Conservation (phyloP, 179 eudicot species). For the Gypsophila paniculata region DNA sequence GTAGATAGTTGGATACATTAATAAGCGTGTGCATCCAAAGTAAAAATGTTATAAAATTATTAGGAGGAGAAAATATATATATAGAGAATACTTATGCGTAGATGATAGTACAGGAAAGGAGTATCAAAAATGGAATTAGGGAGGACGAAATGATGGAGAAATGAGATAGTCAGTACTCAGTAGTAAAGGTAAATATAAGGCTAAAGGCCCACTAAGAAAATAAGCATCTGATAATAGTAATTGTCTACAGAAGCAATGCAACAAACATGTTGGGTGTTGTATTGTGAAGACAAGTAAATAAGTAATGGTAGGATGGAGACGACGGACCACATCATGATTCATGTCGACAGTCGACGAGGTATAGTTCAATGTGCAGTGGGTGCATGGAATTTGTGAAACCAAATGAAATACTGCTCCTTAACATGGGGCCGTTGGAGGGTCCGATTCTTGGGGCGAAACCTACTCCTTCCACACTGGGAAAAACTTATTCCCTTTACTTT, state of each 20-base stretch:
- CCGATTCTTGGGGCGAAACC: too few species aligned
- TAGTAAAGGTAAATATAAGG: background rate
- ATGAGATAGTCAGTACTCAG: background rate
- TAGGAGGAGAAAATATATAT: background rate
- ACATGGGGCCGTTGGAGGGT: too few species aligned
- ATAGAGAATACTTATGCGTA: background rate
- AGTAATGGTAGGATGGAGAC: background rate
- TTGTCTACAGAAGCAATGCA: constrained; percentile 6
- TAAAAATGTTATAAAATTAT: background rate
- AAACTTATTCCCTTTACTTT: too few species aligned
- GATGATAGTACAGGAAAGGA: background rate
- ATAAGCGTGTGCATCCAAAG: background rate
- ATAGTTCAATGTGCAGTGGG: too few species aligned
- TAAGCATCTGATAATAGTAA: background rate
- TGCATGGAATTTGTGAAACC: too few species aligned
- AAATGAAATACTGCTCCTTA: too few species aligned
- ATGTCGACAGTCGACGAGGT: too few species aligned
- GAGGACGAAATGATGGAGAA: background rate
- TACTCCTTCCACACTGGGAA: too few species aligned
- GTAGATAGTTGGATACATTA: too few species aligned
- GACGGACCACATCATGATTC: background rate
- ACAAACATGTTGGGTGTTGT: background rate
- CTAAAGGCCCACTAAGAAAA: background rate
- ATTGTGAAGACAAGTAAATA: background rate
- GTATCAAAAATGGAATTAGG: background rate